Conservation (phyloP, 257 asterid species). For the Lavandula angustifolia region DNA sequence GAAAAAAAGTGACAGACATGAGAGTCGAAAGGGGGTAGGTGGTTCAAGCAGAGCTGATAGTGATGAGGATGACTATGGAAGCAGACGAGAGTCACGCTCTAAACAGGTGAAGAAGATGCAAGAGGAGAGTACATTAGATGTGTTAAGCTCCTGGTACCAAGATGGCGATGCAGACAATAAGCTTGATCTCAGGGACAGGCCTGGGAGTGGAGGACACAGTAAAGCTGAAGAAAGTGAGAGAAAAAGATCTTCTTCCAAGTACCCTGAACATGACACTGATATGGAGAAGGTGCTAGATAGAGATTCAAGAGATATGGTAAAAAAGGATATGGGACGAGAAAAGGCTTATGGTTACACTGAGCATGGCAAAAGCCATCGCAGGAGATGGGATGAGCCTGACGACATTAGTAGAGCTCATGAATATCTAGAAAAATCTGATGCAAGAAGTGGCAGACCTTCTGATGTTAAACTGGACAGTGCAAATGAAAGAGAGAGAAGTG, state of each 20-base stretch:
- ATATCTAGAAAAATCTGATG: constrained; percentile 45
- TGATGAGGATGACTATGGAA: constrained; percentile 73
- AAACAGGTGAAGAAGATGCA: constrained; percentile 63
- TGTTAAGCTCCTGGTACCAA: constrained; percentile 77
- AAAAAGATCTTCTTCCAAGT: constrained; percentile 51
- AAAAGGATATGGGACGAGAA: constrained; percentile 61
- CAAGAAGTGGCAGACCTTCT: constrained; percentile 45
- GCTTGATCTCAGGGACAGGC: constrained; percentile 52
- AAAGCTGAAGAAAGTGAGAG: constrained; percentile 58
- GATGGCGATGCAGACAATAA: constrained; percentile 79
- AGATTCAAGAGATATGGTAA: constrained; percentile 50
- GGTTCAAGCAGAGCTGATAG: constrained; percentile 61
- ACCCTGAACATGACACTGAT: constrained; percentile 47
- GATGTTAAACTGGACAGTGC: constrained; percentile 48
- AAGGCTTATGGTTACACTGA: constrained; percentile 54
- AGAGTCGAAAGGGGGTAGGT: constrained; percentile 68
- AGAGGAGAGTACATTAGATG: constrained; percentile 78
- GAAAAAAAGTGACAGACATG: constrained; percentile 67
- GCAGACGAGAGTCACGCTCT: constrained; percentile 57
- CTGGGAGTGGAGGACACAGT: constrained; percentile 54
- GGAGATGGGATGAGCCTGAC: constrained; percentile 83
- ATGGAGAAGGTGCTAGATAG: constrained; percentile 51
- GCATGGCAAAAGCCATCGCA: constrained; percentile 60
- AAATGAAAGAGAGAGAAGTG: constrained; percentile 52
- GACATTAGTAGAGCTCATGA: constrained; percentile 39